Evolutionary conservation across 2,329 filamentous ascomycete species (phyloP), one percentile per base, ranked within the genome.

Genomic region (Aaosphaeria pasadenensis): DNA sequence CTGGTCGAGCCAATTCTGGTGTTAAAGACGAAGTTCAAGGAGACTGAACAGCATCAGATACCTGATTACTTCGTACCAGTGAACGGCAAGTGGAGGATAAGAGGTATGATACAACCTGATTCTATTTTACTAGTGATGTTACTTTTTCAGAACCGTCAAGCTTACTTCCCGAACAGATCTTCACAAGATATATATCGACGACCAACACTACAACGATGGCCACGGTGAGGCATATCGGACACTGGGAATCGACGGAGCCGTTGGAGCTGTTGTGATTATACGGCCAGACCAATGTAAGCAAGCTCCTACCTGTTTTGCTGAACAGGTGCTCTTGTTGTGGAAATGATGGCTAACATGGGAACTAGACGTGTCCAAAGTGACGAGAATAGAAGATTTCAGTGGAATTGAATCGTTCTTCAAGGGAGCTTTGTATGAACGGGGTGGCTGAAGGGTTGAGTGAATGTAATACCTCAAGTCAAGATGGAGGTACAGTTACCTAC

Each of bases 281-380:
- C 72, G 83, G 11, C 83, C 83, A 1, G 83, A 85, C 69, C 82
- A 85, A 68, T 82, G 80, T 81, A 65, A 69, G 77, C 66, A 9
- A 36, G 7, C n/a, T n/a, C 33, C 33, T 4, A 4, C 33, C 7
- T 36, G 33, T 3, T 36, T 4, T 36, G 9, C 4, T 7, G 7
- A 40, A 3, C 39, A 1, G 33, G 13, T 4, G 7, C 11, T 11
- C 2, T 7, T 11, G 24, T 28, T 40, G 2, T 9, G 2, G 11
- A 40, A n/a, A 2, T 28, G 39, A 40, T 4, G 9, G 33, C 33
- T 40, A 40, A 40, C 4, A 24, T 9, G 24, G 24, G 7, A 40
- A 11, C 11, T 28, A 66, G 62, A 66, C 55, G 54, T 66, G n/a
- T 58, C 63, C 2, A 64, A 62, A 49, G 50, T 64, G 7, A 62